A percentile compares a stretch with the other conserved stretches of the same genome.
Conservation (phyloP, 192 early-diverging fungal genomes). For the Linnemannia schmuckeri region DNA sequence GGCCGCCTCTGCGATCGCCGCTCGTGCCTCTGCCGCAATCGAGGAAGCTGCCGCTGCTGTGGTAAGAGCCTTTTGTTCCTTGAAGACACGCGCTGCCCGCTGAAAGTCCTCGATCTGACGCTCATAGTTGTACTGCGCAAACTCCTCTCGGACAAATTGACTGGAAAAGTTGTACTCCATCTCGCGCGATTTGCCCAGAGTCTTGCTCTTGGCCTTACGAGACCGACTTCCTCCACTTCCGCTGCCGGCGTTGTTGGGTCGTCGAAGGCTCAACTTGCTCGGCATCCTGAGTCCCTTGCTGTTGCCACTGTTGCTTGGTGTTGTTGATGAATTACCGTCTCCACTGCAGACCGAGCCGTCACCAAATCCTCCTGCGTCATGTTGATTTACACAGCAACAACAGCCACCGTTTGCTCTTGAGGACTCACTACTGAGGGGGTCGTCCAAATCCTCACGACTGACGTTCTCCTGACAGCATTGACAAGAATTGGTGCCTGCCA, state of each 20-base stretch:
- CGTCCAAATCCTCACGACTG: constrained; percentile 9
- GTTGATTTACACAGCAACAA: constrained; percentile 5
- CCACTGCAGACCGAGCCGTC: constrained; percentile 4
- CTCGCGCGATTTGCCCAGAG: not conserved
- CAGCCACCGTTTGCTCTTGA: not conserved
- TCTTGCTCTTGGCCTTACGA: constrained; percentile 9
- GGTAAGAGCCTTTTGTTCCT: constrained; percentile 47
- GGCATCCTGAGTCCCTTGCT: constrained; percentile 17
- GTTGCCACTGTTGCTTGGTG: not conserved
- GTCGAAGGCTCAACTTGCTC: constrained; percentile 30
- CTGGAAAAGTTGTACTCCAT: constrained; percentile 40
- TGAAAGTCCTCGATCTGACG: constrained; percentile 55
- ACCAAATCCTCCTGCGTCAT: not conserved
- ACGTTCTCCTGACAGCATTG: constrained; percentile 20
- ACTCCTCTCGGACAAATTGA: constrained; percentile 30
- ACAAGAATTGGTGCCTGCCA: not conserved
- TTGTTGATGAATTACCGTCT: not conserved
- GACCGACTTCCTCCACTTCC: constrained; percentile 3
- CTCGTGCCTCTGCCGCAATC: constrained; percentile 30
- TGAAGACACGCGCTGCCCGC: constrained; percentile 38
- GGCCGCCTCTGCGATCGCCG: constrained; percentile 21
- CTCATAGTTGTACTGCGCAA: constrained; percentile 52
- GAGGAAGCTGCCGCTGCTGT: constrained; percentile 26
- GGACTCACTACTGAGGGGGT: not conserved
- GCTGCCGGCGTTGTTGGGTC: constrained; percentile 5